Evolutionary conservation across 2,329 filamentous ascomycete species (phyloP).

Genomic region (Raffaelea albimanens): DNA sequence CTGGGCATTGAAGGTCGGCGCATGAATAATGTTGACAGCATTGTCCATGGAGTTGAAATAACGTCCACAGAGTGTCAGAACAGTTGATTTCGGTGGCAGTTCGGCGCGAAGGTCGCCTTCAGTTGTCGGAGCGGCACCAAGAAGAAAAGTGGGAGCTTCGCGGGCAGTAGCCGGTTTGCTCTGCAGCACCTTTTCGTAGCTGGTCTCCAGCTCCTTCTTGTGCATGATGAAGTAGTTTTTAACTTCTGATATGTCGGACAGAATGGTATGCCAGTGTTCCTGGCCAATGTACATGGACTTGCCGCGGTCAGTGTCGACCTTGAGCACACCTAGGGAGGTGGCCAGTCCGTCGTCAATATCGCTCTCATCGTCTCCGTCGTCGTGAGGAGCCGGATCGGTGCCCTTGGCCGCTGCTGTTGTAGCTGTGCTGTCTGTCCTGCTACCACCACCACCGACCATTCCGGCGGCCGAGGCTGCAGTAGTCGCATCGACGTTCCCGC

Average conservation of each 20-base stretch:
- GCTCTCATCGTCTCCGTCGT: constrained; percentile 52
- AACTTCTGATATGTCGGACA: constrained; percentile 81
- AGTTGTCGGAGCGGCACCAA: constrained; percentile 62
- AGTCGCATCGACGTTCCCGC: constrained; percentile 38
- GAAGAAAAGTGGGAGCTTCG: constrained; percentile 67
- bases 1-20: constrained; percentile 74
- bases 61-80: constrained; percentile 76
- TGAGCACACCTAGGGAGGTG: constrained; percentile 70
- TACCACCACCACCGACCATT: constrained; percentile 12
- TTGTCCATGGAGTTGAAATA: constrained; percentile 81
- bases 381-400: constrained; percentile 13
- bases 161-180: constrained; percentile 51
- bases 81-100: constrained; percentile 70
- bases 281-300: constrained; percentile 76
- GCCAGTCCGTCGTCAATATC: constrained; percentile 61
- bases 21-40: constrained; percentile 66
- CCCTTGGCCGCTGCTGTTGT: constrained; percentile 16
- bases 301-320: constrained; percentile 66
- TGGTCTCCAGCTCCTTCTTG: constrained; percentile 80
- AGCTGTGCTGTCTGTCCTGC: constrained; percentile 31
- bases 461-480: constrained; percentile 16
- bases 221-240: constrained; percentile 81
- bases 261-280: constrained; percentile 72
- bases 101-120: constrained; percentile 70
- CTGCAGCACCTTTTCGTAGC: constrained; percentile 65